Base-by-base conservation (phyloP, 345 rosid species). In the Syzygium jambos region DNA sequence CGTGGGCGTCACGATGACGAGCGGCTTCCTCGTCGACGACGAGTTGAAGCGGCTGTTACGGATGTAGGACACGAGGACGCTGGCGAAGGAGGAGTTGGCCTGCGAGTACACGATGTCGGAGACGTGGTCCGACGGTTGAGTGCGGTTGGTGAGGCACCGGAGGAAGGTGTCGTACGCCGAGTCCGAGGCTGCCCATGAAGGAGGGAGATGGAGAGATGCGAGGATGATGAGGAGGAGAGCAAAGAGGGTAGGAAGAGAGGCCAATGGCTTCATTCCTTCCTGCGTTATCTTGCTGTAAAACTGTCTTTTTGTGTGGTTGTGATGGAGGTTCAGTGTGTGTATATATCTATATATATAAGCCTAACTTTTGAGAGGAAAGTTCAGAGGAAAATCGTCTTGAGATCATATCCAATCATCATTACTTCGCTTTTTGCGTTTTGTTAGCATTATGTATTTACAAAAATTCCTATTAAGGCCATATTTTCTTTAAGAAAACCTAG, bases 41-140 rank as follows among this genome's bases (percentile, higher is more conserved):
- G 91, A 90, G 86, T 90, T 78, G 90, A 90, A 93, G 49, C 94
- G 92, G 52, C 87, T 91, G 87, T 94, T 94, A 88, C 92, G 88
- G 86, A 91, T 85, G 90, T 90, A 91, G 0, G 92, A 84, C 16
- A 87, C 84, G 14, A 94, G 90, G 65, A 89, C 87, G 52, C 86
- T 5, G 7, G 54, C 23, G 87, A 85, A 88, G 7, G 87, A 78
- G 30, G 89, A 41, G 87, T 85, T 85, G 25, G 53, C 43, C 30
- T 10, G 87, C 5, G 83, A 52, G 85, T 54, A 88, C 43, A 88
- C 85, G 10, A 78, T 78, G 22, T 19, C 43, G 56, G 87, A 85
- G 80, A 57, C 59, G 10, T 52, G 38, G 54, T 78, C 82, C 11
- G 87, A 8, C 12, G 87, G 85, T 21, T 38, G 38, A 0, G 85